Evolutionary conservation across 2,329 filamentous ascomycete species (phyloP), one percentile per base, ranked within the genome.

Genomic region (Sordariomycetes sp.): DNA sequence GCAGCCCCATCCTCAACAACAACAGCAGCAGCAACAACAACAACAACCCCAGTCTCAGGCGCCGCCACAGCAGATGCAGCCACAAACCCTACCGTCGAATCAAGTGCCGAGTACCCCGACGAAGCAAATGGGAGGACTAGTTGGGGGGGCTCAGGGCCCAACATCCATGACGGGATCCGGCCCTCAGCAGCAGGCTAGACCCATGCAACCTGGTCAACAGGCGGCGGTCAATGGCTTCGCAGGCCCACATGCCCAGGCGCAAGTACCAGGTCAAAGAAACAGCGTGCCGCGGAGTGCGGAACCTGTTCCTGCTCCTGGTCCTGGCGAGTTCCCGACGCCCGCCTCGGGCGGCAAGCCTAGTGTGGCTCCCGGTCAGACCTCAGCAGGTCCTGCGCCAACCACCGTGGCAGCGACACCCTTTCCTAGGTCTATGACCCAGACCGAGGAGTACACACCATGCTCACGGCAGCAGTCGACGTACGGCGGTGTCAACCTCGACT

Each of bases 401-500:
- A 22, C 45, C 8, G 34, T 36, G 1, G 22, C 45, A 13, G 48
- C 24, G 3, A 32, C 48, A 28, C 55, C 55, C 12, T 56, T 56
- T n/a, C 57, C 57, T 13, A 39, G 52, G 3, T 39, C 56, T 32
- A 59, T 53, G 2, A 51, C 58, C 8, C 25, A 53, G 17, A 60
- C 62, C n/a, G 58, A 80, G 13, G 74, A 78, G 53, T 82, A 84
- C 60, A 72, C 73, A 36, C 80, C 81, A 0, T 80, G 76, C 62
- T 75, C 75, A 10, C 74, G 81, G 10, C 72, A 78, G 54, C 62
- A 81, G 42, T 77, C 78, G 50, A 78, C 79, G 1, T 85, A 85
- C 68, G 90, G 90, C 10, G 89, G 90, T 1, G 78, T 92, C 59
- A 81, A 88, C 59, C 73, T 91, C 13, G 75, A 81, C 42, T 80